Evolutionary conservation across 202 grass and related monocot species (phyloP).

Genomic region (Dendrocalamus latiflorus): DNA sequence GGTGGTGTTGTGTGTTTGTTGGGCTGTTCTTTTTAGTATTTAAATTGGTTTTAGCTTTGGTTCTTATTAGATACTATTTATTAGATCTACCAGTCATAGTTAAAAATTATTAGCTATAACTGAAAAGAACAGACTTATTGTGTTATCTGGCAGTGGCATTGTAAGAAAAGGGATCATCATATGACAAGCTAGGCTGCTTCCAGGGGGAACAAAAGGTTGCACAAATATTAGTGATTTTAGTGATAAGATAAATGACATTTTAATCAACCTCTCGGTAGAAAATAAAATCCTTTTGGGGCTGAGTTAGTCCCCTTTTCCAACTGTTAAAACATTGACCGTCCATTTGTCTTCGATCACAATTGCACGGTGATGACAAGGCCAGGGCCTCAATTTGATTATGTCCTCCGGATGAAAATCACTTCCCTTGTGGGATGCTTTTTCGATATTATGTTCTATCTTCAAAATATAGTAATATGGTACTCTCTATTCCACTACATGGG

Average conservation of each 20-base stretch:
- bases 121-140: no score
- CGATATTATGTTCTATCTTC: no score
- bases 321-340: neutral
- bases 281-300: neutral
- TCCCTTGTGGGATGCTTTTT: no score
- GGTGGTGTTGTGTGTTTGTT: neutral
- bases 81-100: no score
- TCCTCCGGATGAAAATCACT: no score
- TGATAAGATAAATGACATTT: neutral
- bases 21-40: no score
- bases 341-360: neutral
- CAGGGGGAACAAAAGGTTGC: neutral
- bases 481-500: no score
- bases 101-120: no score
- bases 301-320: neutral
- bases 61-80: no score
- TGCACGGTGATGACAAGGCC: neutral
- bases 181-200: neutral
- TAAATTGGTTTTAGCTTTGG: no score
- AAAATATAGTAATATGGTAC: no score
- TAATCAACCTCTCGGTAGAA: neutral
- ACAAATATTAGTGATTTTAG: neutral
- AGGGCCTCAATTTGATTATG: neutral
- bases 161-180: neutral
- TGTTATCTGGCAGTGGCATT: neutral